Base-by-base conservation (phyloP, 768 basidiomycete genomes). In the Rickenella mellea region DNA sequence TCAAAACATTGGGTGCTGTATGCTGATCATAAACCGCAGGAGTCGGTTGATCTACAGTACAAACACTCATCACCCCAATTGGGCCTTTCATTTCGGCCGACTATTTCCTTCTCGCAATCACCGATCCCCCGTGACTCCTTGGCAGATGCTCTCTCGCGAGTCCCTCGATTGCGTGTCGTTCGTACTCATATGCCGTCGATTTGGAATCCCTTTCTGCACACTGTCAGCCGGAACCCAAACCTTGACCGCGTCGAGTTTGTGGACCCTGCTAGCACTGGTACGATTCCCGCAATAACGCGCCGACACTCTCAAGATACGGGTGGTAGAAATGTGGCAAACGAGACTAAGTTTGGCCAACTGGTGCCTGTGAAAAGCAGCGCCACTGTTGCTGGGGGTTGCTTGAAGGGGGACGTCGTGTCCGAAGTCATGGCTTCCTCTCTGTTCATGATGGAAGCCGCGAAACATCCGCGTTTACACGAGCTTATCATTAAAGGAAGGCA, bases 11-110 rank as follows among this genome's bases (percentile, higher is more conserved):
- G 30, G 20, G 5, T 14, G 5, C 12, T 17, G 28, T 28, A 17
- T 3, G 19, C 26, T 29, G n/a, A 30, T 51, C 46, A 17, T 28
- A n/a, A 17, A 38, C 8, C 36, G 17, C 47, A 81, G 79, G 70
- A 74, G 57, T 64, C 66, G 0, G 69, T 69, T 5, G 65, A 77
- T 17, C 33, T 36, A 17, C 19, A 36, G 33, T 36, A 36, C 33
- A 36, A 36, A 36, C 33, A 17, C 15, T 36, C 33, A 19, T 22
- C 33, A 15, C 15, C 24, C 7, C 33, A 44, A 58, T 78, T 12
- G 70, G 73, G 27, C 73, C 81, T 56, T 70, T 75, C 27, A 64
- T 80, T 28, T 72, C 76, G 1, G 68, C 74, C 44, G 70, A 73
- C 47, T n/a, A n/a, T n/a, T n/a, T n/a, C 51, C 44, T 24, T 38